A percentile compares a stretch with the other conserved stretches of the same genome.
Conservation (phyloP, 805 yeast genomes). For the Myxozyma lipomycoides region DNA sequence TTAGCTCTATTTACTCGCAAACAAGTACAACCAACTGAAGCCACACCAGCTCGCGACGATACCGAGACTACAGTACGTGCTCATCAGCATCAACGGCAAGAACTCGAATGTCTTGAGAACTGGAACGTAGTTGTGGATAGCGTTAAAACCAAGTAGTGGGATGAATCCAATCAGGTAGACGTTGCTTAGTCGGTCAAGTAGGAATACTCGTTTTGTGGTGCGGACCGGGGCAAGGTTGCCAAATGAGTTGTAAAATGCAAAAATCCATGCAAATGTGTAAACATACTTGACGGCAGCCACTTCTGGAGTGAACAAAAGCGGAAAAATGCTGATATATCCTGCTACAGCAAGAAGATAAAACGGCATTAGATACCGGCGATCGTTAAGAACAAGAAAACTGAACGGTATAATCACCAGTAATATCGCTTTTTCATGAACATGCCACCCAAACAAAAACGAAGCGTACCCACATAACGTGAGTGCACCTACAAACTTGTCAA, state of each 20-base stretch:
- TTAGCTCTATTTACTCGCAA: too few relatives aligned
- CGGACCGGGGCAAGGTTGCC: conserved; percentile 45
- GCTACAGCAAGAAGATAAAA: conserved; percentile 70
- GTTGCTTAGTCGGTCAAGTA: conserved; percentile 65
- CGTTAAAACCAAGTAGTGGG: conserved; percentile 58
- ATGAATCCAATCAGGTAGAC: conserved; percentile 64
- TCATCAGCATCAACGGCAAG: conserved; percentile 71
- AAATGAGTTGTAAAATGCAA: conserved; percentile 67
- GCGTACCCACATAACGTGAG: conserved; percentile 87
- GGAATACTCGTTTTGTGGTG: conserved; percentile 42
- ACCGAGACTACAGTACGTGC: conserved; percentile 84
- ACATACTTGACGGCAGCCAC: conserved; percentile 68
- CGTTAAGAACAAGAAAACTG: conserved; percentile 64
- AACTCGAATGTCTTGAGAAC: conserved; percentile 60
- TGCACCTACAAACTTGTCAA: conserved; percentile 74
- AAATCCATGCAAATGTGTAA: conserved; percentile 81
- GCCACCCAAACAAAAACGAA: conserved; percentile 95
- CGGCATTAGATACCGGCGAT: conserved; percentile 64
- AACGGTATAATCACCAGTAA: conserved; percentile 84
- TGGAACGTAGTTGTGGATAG: conserved; percentile 49
- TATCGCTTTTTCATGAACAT: conserved; percentile 97
- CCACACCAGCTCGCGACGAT: conserved; percentile 84
- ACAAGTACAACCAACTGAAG: conserved; percentile 80
- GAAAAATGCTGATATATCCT: conserved; percentile 85
- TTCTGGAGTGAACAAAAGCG: conserved; percentile 72